Evolutionary conservation across 139 green algal genomes (phyloP).

Genomic region (Raphidocelis subcapitata): DNA sequence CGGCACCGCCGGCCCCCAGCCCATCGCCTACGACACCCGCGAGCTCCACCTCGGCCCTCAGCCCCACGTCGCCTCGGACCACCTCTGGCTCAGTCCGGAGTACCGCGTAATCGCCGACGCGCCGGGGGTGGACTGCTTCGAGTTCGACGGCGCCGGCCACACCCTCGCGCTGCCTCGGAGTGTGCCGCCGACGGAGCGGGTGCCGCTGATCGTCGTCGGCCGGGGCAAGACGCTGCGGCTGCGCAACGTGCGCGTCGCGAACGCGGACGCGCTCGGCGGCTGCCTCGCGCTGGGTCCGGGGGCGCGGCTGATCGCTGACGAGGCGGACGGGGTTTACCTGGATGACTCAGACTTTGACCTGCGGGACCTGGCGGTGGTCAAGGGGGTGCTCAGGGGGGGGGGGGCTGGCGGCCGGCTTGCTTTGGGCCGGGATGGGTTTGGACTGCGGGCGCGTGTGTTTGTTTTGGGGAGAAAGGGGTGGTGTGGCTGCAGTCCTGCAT

Average conservation of each 20-base stretch:
- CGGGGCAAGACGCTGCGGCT: conserved; percentile 68
- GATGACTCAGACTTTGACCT: conserved; percentile 13
- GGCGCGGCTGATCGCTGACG: conserved; percentile 35
- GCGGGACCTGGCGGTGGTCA: conserved; percentile 6
- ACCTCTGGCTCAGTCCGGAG: conserved; percentile 84
- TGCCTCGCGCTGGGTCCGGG: conserved; percentile 71
- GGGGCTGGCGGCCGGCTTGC: too few species aligned
- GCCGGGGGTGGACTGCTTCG: conserved; percentile 41
- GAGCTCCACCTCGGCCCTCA: conserved; percentile 37
- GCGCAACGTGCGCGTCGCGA: conserved; percentile 75
- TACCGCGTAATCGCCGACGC: conserved; percentile 83
- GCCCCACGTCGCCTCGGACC: conserved; percentile 37
- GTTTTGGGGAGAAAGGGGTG: too few species aligned
- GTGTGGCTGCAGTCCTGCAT: too few species aligned
- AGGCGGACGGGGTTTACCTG: conserved; percentile 42
- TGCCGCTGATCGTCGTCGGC: conserved; percentile 88
- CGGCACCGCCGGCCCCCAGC: conserved; percentile 8
- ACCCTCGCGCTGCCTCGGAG: conserved; percentile 61
- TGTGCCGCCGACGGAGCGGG: conserved; percentile 48
- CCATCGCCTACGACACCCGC: conserved; percentile 20
- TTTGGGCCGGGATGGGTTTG: too few species aligned
- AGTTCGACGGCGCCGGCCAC: conserved; percentile 75
- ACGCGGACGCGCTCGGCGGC: conserved; percentile 62
- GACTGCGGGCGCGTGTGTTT: too few species aligned
- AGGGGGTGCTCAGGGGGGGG: conserved; percentile 10